Evolutionary conservation across 2,329 filamentous ascomycete species (phyloP), one percentile per base, ranked within the genome.

Genomic region (Colletotrichum somersetense): DNA sequence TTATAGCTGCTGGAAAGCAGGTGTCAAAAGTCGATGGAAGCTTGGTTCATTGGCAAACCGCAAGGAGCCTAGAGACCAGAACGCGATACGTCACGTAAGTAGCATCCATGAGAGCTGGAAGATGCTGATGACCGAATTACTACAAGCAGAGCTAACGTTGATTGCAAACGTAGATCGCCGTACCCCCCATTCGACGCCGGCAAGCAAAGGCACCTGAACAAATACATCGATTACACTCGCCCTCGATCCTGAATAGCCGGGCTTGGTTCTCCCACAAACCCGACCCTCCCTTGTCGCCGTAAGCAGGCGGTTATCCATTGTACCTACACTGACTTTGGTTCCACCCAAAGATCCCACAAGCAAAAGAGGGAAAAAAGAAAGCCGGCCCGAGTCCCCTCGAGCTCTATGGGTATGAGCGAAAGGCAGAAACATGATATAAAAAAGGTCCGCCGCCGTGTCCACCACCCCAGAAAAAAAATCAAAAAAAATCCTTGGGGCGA

Each of bases 341-440:
- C 66, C 69, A 69, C 66, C 57, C 67, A 67, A 72, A 40, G 5
- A 68, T 68, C 50, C 65, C 50, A 58, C 62, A 68, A 52, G 62
- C 64, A 71, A 40, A 63, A 62, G 62, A 66, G 55, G 59, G 44
- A 75, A 65, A 40, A 40, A 69, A 74, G 63, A 72, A 72, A 72
- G 66, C 69, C 61, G 55, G 69, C 69, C 69, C 55, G 66, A 62
- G 59, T 72, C 26, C 57, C 38, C 38, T 42, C 69, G 58, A 44
- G 69, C 66, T 72, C 66, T 72, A 72, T 72, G 73, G 68, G 72
- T 74, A 74, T 74, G 69, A 73, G 46, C 57, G 66, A 74, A 72
- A 72, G 72, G 68, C 55, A 67, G 56, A 50, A 62, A 57, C 65
- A 71, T 65, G 57, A 66, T 66, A 72, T 58, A 71, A 57, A 66